Conservation (phyloP, 805 yeast genomes). For the Komagataella phaffii region DNA sequence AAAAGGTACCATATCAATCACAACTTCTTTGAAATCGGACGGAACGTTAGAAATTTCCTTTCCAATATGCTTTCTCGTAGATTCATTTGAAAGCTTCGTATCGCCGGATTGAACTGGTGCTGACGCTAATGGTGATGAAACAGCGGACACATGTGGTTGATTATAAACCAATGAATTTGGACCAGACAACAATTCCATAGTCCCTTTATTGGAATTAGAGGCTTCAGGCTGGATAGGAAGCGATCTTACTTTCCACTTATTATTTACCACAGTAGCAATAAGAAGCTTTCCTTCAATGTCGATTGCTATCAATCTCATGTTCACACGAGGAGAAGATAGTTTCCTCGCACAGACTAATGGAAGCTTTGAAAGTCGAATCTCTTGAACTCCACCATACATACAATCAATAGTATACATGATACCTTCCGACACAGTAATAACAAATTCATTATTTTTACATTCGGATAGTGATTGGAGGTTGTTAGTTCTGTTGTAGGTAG, state of each 20-base stretch:
- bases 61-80: not conserved
- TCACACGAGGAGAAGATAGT: conserved; percentile 58
- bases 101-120: not conserved
- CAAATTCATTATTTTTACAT: conserved; percentile 27
- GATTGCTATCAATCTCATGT: conserved; percentile 53
- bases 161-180: not conserved
- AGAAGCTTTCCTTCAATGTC: conserved; percentile 35
- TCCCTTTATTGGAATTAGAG: conserved; percentile 21
- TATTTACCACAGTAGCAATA: conserved; percentile 52
- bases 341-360: conserved; percentile 38
- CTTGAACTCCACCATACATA: conserved; percentile 28
- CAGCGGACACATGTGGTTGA: not conserved
- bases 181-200: not conserved
- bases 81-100: not conserved
- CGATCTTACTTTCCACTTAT: conserved; percentile 48
- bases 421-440: conserved; percentile 40
- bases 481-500: conserved; percentile 16
- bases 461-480: conserved; percentile 14
- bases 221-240: conserved; percentile 31
- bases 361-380: conserved; percentile 15
- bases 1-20: conserved; percentile 46
- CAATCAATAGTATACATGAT: conserved; percentile 34
- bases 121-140: not conserved
- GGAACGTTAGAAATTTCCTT: not conserved
- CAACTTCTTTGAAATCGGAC: conserved; percentile 9